phyloP scores from a whole-genome alignment of 1,139 yeast genomes.

The Yamadazyma atmosphaerica region DNA sequence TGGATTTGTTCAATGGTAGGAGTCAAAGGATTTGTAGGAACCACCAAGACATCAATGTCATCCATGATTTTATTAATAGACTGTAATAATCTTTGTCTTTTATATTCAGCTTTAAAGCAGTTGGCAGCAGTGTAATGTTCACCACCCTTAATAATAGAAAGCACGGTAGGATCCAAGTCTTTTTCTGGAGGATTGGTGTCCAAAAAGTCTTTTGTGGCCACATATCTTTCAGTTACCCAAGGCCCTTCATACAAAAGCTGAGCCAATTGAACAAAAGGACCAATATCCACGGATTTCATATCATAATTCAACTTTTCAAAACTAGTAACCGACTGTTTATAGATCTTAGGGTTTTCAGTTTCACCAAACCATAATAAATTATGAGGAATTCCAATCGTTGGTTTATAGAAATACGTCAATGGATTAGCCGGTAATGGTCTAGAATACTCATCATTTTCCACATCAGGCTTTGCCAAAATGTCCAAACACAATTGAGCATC shows the following conservation, averaged over 20 bases:
- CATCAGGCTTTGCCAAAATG: slow-evolving; percentile 70
- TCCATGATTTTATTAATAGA: slow-evolving; percentile 55
- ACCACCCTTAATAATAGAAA: slow-evolving; percentile 73
- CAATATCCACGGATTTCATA: slow-evolving; percentile 63
- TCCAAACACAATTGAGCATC: slow-evolving; percentile 82
- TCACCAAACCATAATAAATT: slow-evolving; percentile 80
- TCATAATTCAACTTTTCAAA: slow-evolving; percentile 55
- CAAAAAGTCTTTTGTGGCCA: slow-evolving; percentile 75
- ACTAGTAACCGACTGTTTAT: slow-evolving; percentile 56
- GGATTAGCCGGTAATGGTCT: slow-evolving; percentile 72
- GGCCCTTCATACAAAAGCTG: slow-evolving; percentile 91
- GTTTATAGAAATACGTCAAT: slow-evolving; percentile 53
- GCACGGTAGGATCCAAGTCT: slow-evolving; percentile 82
- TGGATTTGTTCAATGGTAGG: slow-evolving; percentile 75
- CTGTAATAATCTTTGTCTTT: slow-evolving; percentile 73
- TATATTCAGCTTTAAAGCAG: slow-evolving; percentile 80
- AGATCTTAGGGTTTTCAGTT: slow-evolving; percentile 69
- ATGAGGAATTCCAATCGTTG: slow-evolving; percentile 74
- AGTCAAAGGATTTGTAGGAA: slow-evolving; percentile 92
- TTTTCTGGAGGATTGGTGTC: slow-evolving; percentile 70
- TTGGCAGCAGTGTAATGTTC: slow-evolving; percentile 77
- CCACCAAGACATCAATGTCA: slow-evolving; percentile 71
- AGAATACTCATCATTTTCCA: slow-evolving; percentile 76
- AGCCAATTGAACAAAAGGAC: slow-evolving; percentile 79
- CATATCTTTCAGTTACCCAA: slow-evolving; percentile 97